Conservation (phyloP, 441 rosid genomes). For the Aleurites moluccanus region DNA sequence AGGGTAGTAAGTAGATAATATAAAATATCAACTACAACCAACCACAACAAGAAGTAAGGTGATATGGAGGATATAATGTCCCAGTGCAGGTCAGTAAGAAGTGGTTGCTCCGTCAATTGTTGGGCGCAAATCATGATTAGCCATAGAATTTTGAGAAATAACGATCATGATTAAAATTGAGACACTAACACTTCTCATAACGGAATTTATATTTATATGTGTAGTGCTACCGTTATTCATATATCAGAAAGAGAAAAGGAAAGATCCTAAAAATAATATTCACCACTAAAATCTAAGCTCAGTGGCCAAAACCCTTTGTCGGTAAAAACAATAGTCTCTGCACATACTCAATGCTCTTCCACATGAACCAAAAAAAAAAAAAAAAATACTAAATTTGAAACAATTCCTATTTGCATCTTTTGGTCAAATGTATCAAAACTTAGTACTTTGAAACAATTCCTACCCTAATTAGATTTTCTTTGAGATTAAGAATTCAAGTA, state of each 20-base stretch:
- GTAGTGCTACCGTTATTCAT: slow-evolving; percentile 36
- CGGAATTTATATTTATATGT: slow-evolving; percentile 26
- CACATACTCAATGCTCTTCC: slow-evolving; percentile 13
- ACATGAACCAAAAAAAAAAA: no score
- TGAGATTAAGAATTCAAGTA: neutral
- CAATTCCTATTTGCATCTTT: no score
- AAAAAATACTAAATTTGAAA: no score
- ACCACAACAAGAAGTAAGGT: slow-evolving; percentile 31
- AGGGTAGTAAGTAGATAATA: neutral
- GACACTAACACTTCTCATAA: slow-evolving; percentile 36
- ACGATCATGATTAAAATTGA: slow-evolving; percentile 42
- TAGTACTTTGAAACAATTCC: neutral
- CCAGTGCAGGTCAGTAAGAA: slow-evolving; percentile 48
- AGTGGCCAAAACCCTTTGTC: slow-evolving; percentile 20
- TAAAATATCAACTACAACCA: slow-evolving; percentile 26
- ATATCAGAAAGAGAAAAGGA: neutral
- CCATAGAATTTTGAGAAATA: slow-evolving; percentile 34
- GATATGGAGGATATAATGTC: slow-evolving; percentile 36
- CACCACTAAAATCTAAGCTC: neutral
- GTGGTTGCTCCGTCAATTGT: slow-evolving; percentile 60
- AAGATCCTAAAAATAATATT: neutral
- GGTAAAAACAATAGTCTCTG: slow-evolving; percentile 18
- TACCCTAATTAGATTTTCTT: neutral
- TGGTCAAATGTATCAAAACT: neutral
- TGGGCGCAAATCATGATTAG: slow-evolving; percentile 50